These are phyloP conservation scores for Xylariaceae sp. DNA, from an alignment of 2,329 filamentous ascomycete genomes.

Conservation along the genomic window DNA sequence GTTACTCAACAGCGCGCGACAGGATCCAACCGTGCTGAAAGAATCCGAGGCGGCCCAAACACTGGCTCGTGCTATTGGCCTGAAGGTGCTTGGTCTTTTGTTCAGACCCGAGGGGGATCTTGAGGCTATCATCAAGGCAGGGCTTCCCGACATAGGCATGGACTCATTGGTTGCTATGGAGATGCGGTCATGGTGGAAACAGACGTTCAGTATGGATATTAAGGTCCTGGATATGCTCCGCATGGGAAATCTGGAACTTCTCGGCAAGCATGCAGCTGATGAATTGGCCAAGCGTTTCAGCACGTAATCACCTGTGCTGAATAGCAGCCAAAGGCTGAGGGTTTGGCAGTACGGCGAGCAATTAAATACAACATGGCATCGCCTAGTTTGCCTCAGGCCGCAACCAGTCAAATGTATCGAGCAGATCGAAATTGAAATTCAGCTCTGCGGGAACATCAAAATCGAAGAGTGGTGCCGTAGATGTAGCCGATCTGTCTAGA, in stretches of 20 bases:
- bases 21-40: slow-evolving; percentile 10
- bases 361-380: no score
- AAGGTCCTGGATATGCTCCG: slow-evolving; percentile 9
- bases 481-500: background rate
- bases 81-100: background rate
- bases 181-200: slow-evolving; percentile 41
- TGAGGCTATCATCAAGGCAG: background rate
- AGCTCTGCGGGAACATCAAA: slow-evolving; percentile 33
- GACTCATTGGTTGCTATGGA: slow-evolving; percentile 19
- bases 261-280: slow-evolving; percentile 6
- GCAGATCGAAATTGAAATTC: slow-evolving; percentile 45
- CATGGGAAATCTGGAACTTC: slow-evolving; percentile 4
- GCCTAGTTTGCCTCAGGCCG: background rate
- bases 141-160: background rate
- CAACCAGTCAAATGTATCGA: slow-evolving; percentile 45
- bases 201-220: slow-evolving; percentile 11
- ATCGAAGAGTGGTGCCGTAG: slow-evolving; percentile 24
- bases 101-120: background rate
- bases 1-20: slow-evolving; percentile 3
- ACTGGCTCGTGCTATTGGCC: background rate
- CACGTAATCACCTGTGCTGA: no score
- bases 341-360: no score
- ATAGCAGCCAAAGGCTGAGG: no score
- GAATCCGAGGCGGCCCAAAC: background rate
- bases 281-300: background rate